Conservation (phyloP, 2,329 filamentous ascomycete species). For the Ceratocystis lukuohia region DNA sequence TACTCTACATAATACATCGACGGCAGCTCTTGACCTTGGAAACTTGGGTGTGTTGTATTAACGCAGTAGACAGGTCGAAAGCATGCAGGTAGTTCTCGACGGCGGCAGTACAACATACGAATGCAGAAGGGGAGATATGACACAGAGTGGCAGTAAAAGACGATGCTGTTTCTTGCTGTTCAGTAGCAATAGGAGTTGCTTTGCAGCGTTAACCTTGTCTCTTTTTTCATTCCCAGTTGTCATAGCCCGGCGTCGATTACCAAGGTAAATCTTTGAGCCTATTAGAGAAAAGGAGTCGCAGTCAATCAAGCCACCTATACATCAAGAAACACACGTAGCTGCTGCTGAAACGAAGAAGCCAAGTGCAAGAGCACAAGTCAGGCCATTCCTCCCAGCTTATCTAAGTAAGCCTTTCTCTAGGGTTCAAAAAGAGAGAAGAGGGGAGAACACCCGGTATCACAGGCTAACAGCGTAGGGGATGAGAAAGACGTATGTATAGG, state of each 20-base stretch:
- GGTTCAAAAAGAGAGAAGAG: background rate
- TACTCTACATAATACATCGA: background rate
- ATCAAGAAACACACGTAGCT: background rate
- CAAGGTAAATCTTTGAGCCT: background rate
- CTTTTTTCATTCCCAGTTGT: background rate
- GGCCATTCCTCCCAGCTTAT: background rate
- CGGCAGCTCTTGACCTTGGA: background rate
- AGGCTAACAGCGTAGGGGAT: background rate
- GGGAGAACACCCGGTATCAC: background rate
- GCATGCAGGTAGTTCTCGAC: background rate
- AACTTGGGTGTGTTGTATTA: background rate
- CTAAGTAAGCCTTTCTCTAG: conserved; percentile 5
- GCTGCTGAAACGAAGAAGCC: background rate
- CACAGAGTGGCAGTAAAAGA: background rate
- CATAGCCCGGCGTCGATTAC: background rate
- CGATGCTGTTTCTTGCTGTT: background rate
- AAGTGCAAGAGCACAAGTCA: background rate
- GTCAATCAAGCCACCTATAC: background rate
- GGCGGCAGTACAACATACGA: background rate
- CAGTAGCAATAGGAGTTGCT: background rate
- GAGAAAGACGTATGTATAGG: background rate
- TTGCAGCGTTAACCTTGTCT: background rate
- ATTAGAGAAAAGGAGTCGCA: background rate
- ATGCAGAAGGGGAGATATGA: background rate
- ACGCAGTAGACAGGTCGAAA: background rate